Percentiles rank a stretch among this genome's conserved stretches.
These are phyloP conservation scores for Penicillium thymicola DNA, from an alignment of 2,329 filamentous ascomycete species.

Conservation along the genomic window DNA sequence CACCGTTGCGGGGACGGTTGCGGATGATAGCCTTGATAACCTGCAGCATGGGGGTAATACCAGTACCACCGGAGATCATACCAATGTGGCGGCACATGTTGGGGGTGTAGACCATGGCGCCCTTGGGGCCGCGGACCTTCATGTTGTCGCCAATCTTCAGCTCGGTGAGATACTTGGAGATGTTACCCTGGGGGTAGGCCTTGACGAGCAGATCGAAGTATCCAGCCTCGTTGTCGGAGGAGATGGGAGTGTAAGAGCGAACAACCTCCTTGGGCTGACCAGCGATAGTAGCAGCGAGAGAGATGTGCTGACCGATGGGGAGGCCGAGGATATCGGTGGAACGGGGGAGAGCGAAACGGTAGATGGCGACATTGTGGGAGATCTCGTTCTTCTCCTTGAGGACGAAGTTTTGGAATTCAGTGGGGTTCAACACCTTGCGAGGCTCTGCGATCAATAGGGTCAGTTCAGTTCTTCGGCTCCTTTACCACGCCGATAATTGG, in stretches of 20 bases:
- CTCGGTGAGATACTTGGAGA: slow-evolving; percentile 85
- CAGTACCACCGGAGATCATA: slow-evolving; percentile 97
- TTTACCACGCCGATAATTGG: background rate
- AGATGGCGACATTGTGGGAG: slow-evolving; percentile 98
- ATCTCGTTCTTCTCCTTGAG: slow-evolving; percentile 93
- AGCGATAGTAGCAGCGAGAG: slow-evolving; percentile 77
- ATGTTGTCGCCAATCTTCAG: slow-evolving; percentile 82
- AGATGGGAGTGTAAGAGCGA: slow-evolving; percentile 89
- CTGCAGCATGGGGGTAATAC: slow-evolving; percentile 98
- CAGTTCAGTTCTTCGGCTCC: slow-evolving; percentile 5
- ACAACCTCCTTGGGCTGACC: slow-evolving; percentile 79
- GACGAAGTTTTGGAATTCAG: slow-evolving; percentile 85
- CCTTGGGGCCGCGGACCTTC: slow-evolving; percentile 90
- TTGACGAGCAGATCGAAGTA: slow-evolving; percentile 97
- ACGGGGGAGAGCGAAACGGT: slow-evolving; percentile 84
- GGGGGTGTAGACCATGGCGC: slow-evolving; percentile 93
- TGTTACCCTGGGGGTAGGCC: slow-evolving; percentile 95
- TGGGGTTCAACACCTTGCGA: slow-evolving; percentile 81
- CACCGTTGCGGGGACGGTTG: slow-evolving; percentile 61
- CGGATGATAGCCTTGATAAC: slow-evolving; percentile 86
- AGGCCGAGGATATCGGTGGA: slow-evolving; percentile 82
- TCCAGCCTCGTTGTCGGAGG: slow-evolving; percentile 81
- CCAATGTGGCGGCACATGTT: slow-evolving; percentile 96
- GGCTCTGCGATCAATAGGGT: slow-evolving; percentile 52
- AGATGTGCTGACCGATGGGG: slow-evolving; percentile 98